phyloP scores from a whole-genome alignment of 305 asterid species.

The Fraxinus greggii region DNA sequence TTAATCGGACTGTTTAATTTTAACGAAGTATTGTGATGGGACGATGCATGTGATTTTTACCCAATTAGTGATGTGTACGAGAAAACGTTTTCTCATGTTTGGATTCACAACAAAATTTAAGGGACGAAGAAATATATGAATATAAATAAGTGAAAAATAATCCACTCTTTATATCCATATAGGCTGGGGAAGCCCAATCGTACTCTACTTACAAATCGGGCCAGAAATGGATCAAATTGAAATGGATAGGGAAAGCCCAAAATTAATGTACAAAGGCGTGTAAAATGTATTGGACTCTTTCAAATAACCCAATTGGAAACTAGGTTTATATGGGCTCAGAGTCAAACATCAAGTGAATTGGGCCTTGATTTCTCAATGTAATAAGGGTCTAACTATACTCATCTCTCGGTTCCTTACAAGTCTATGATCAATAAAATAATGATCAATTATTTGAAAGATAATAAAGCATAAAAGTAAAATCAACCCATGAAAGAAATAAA shows the following conservation, averaged over 20 bases:
- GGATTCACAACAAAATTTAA: background rate
- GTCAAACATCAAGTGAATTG: background rate
- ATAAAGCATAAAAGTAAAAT: too few species aligned
- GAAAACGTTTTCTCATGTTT: background rate
- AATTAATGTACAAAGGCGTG: background rate
- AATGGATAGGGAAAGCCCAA: background rate
- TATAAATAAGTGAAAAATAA: background rate
- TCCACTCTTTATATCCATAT: background rate
- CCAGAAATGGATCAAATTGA: background rate
- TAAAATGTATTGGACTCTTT: background rate
- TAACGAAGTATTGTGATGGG: background rate
- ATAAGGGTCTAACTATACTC: too few species aligned
- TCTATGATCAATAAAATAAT: too few species aligned
- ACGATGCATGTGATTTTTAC: background rate
- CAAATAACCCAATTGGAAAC: background rate
- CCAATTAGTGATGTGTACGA: background rate
- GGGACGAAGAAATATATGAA: too few species aligned
- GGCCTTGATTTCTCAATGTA: background rate
- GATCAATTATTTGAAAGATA: too few species aligned
- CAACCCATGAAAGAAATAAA: too few species aligned
- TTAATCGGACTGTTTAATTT: background rate
- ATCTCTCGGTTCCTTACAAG: too few species aligned
- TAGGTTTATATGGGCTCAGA: background rate
- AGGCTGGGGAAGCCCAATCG: too few species aligned
- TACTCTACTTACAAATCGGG: background rate